These are phyloP conservation scores for Nothophoma quercina DNA, from an alignment of 2,329 filamentous ascomycete genomes.

Conservation along the genomic window DNA sequence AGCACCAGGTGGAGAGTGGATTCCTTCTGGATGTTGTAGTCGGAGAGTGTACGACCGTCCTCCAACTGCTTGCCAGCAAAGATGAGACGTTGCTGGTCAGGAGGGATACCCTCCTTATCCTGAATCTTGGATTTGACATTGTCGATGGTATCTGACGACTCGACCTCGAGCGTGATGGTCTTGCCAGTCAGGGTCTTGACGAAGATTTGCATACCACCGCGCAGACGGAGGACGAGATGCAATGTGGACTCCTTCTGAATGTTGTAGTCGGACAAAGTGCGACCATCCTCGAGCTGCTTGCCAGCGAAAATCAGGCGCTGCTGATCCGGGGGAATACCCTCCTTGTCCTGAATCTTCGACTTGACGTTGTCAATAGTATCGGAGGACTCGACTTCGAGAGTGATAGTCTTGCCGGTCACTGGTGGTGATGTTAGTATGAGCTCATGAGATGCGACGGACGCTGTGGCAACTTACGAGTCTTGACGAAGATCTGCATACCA, in stretches of 20 bases:
- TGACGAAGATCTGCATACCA: slow-evolving; percentile 70
- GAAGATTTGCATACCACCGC: slow-evolving; percentile 70
- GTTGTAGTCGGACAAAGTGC: slow-evolving; percentile 64
- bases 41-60: slow-evolving; percentile 86
- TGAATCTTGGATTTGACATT: slow-evolving; percentile 98
- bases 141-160: slow-evolving; percentile 86
- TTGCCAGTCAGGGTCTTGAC: slow-evolving; percentile 68
- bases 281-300: slow-evolving; percentile 66
- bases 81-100: slow-evolving; percentile 94
- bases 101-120: slow-evolving; percentile 96
- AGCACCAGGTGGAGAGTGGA: slow-evolving; percentile 85
- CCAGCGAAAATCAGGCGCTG: slow-evolving; percentile 66
- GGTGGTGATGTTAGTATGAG: slow-evolving; percentile 44
- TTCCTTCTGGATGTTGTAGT: slow-evolving; percentile 98
- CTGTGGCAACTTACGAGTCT: slow-evolving; percentile 54
- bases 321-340: slow-evolving; percentile 66
- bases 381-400: slow-evolving; percentile 50
- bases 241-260: slow-evolving; percentile 71
- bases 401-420: slow-evolving; percentile 66
- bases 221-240: slow-evolving; percentile 77
- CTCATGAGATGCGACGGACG: slow-evolving; percentile 36
- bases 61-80: slow-evolving; percentile 97
- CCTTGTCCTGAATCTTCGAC: slow-evolving; percentile 64
- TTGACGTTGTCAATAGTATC: slow-evolving; percentile 54
- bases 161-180: slow-evolving; percentile 72